phyloP scores from a whole-genome alignment of 2,329 filamentous ascomycete species.

The Fusarium ramigenum region DNA sequence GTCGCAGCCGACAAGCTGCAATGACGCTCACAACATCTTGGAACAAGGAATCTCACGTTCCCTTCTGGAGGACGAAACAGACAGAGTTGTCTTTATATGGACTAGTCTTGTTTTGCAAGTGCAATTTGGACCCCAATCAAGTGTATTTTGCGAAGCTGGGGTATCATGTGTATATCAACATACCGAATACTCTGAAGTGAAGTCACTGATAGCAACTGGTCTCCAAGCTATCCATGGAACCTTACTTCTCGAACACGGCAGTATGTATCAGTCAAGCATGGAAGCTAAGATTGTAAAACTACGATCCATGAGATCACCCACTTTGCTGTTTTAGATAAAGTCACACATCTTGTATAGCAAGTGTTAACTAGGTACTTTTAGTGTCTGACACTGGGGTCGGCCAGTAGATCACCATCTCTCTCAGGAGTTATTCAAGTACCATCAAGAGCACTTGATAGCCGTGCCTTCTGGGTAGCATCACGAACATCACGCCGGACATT shows the following conservation, averaged over 20 bases:
- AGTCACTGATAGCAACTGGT: conserved; percentile 9
- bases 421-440: not conserved
- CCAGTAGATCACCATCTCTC: conserved; percentile 2
- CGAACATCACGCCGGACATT: not conserved
- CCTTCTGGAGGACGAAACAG: conserved; percentile 13
- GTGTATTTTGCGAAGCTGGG: conserved; percentile 38
- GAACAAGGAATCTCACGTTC: conserved; percentile 23
- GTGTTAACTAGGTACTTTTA: conserved; percentile 7
- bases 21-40: conserved; percentile 25
- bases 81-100: conserved; percentile 19
- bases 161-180: conserved; percentile 9
- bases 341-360: conserved; percentile 25
- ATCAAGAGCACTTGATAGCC: conserved; percentile 3
- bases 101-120: conserved; percentile 40
- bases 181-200: conserved; percentile 13
- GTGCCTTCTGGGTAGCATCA: not conserved
- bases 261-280: conserved; percentile 35
- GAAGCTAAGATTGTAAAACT: conserved; percentile 30
- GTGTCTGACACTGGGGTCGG: conserved; percentile 4
- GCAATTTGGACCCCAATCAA: conserved; percentile 36
- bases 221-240: conserved; percentile 18
- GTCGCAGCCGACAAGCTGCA: conserved; percentile 33
- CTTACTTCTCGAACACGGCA: conserved; percentile 25
- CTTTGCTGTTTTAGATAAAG: conserved; percentile 36
- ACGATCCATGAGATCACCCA: conserved; percentile 35